Evolutionary conservation across 352 stramenopile genomes (phyloP), one percentile per base, ranked within the genome.

Genomic region (Globisporangium spinosum): DNA sequence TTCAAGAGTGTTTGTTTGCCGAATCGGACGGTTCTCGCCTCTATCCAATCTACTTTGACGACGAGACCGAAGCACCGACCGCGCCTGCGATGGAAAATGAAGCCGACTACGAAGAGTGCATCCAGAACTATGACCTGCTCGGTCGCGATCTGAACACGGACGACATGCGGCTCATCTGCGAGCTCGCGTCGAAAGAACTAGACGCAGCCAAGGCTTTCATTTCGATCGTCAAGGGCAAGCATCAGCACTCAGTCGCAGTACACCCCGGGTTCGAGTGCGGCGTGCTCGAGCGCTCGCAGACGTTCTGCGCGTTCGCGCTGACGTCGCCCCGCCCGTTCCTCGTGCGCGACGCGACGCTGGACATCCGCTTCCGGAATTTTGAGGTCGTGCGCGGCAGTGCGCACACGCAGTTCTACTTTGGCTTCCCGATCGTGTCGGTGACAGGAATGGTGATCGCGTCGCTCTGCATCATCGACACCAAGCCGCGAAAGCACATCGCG

Each of bases 331-430:
- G 67, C 20, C 79, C 77, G 23, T 88, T 85, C 38, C 70, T 88
- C 6, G 71, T 82, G 12, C 72, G 78, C 10, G 75, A 84, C 29
- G 70, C 76, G 8, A 51, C 75, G 45, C 27, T 85, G 0, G 79
- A 87, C 55, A 73, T 87, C 22, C 77, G 81, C 1, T 85, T 85
- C 58, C 70, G 76, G 43, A 82, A 79, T 13, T 85, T 87, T 25
- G 65, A 78, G 0, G 71, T 62, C 2, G 77, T 82, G 3, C 55
- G 71, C 1, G 70, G 72, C 13, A 62, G 72, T 22, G 59, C 51
- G 4, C 67, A 84, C 29, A 62, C 55, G 1, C 59, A 73, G 5
- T 84, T 83, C 22, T 85, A 80, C 67, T 67, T 84, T 45, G 75
- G 58, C 0, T 76, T 82, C 40, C 77, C 75, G 1, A 83, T 87